phyloP scores from a whole-genome alignment of 2,329 filamentous ascomycete genomes.

The Fusarium sp. region DNA sequence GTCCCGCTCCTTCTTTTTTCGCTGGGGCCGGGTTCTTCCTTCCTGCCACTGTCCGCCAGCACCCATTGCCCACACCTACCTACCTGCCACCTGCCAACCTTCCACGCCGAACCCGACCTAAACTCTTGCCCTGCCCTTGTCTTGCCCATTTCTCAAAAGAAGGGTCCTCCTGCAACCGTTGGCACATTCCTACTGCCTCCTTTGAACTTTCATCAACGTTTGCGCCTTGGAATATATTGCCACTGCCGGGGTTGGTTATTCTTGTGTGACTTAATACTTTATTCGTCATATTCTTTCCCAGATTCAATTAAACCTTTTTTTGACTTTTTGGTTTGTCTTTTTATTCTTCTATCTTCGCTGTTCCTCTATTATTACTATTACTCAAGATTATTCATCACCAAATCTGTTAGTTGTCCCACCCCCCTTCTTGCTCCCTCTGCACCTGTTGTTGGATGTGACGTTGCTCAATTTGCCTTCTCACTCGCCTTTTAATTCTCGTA shows the following conservation, averaged over 20 bases:
- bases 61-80: constrained; percentile 18
- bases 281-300: constrained; percentile 36
- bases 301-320: constrained; percentile 17
- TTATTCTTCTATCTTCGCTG: constrained; percentile 11
- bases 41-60: constrained; percentile 19
- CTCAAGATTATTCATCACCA: constrained; percentile 7
- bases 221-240: constrained; percentile 41
- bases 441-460: constrained; percentile 31
- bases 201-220: constrained; percentile 35
- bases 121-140: constrained; percentile 20
- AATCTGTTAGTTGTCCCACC: constrained; percentile 18
- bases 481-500: constrained; percentile 17
- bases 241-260: constrained; percentile 37
- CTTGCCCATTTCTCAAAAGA: constrained; percentile 29
- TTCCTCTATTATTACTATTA: constrained; percentile 12
- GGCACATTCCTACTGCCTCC: constrained; percentile 29
- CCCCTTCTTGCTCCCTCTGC: constrained; percentile 14
- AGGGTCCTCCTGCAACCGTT: constrained; percentile 41
- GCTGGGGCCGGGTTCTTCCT: constrained; percentile 38
- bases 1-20: constrained; percentile 34
- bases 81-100: constrained; percentile 15
- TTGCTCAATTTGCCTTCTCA: constrained; percentile 16
- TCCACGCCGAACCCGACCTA: constrained; percentile 30
- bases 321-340: constrained; percentile 13
- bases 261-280: constrained; percentile 12